Evolutionary conservation across 371 early-diverging fungal genomes (phyloP).

Genomic region (Lichtheimia hyalospora): DNA sequence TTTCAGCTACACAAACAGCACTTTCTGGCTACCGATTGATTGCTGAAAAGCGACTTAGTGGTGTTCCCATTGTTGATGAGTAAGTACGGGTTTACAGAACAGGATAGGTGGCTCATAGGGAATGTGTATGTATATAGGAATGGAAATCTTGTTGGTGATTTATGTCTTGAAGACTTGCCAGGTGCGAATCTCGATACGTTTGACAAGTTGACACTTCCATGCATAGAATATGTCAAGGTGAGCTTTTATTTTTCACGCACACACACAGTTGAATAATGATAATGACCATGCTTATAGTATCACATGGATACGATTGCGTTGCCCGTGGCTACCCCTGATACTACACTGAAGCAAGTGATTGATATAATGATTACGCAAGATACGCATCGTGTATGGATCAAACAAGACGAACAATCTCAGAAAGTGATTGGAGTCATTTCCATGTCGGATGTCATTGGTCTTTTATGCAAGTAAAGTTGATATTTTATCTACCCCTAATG

Average conservation of each 20-base stretch:
- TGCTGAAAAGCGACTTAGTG: slow-evolving; percentile 46
- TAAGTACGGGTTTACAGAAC: slow-evolving; percentile 7
- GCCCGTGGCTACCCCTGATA: slow-evolving; percentile 29
- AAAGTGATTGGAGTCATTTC: slow-evolving; percentile 50
- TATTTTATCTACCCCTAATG: not conserved
- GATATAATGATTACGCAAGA: slow-evolving; percentile 36
- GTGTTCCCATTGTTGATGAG: slow-evolving; percentile 50
- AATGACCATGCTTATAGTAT: not conserved
- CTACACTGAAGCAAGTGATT: slow-evolving; percentile 32
- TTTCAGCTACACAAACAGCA: slow-evolving; percentile 30
- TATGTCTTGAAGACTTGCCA: slow-evolving; percentile 54
- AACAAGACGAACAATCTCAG: slow-evolving; percentile 25
- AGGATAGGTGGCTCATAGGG: not conserved
- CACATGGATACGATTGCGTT: slow-evolving; percentile 1
- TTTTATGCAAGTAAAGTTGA: slow-evolving; percentile 19
- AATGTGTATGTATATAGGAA: slow-evolving; percentile 8
- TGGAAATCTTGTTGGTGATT: slow-evolving; percentile 36
- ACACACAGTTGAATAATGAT: not conserved
- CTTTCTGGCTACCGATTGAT: slow-evolving; percentile 45
- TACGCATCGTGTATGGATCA: slow-evolving; percentile 61
- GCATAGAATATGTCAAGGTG: slow-evolving; percentile 53
- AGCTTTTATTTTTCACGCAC: not conserved
- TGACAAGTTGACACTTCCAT: slow-evolving; percentile 35
- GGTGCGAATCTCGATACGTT: slow-evolving; percentile 42
- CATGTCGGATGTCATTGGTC: slow-evolving; percentile 55